These are phyloP conservation scores for Candida mesenterica DNA, from an alignment of 1,139 yeast species.

Conservation along the genomic window DNA sequence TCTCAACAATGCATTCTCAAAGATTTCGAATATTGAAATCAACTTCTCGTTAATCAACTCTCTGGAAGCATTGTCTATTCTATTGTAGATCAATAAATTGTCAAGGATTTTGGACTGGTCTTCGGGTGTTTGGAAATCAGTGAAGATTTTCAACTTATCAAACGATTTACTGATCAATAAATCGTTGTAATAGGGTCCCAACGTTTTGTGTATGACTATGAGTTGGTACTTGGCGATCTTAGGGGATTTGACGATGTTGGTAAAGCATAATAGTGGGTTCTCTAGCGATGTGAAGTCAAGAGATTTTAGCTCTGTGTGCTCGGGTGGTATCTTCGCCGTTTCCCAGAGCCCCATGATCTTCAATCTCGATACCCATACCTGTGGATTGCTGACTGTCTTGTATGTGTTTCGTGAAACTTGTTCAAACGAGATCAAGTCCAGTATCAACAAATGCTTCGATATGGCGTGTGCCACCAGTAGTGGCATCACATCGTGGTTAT, in stretches of 20 bases:
- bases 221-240: conserved; percentile 45
- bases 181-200: conserved; percentile 48
- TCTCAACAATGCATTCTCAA: conserved; percentile 67
- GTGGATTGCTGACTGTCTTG: conserved; percentile 36
- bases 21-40: conserved; percentile 62
- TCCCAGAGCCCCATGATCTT: conserved; percentile 51
- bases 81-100: conserved; percentile 39
- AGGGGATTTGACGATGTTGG: conserved; percentile 37
- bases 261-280: conserved; percentile 40
- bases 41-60: conserved; percentile 45
- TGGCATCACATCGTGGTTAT: conserved; percentile 43
- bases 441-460: conserved; percentile 35
- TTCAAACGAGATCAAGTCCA: conserved; percentile 37
- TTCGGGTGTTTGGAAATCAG: conserved; percentile 46
- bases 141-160: conserved; percentile 48
- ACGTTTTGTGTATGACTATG: conserved; percentile 38
- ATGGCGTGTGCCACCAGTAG: conserved; percentile 36
- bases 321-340: conserved; percentile 14
- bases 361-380: conserved; percentile 54
- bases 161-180: conserved; percentile 46
- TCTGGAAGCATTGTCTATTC: conserved; percentile 38
- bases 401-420: conserved; percentile 39
- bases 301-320: conserved; percentile 7
- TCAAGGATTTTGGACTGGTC: conserved; percentile 47
- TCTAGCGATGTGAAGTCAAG: conserved; percentile 7